Evolutionary conservation across 108 stramenopile species (phyloP), one percentile per base, ranked within the genome.

Genomic region (Pseudonitzschia pungens): DNA sequence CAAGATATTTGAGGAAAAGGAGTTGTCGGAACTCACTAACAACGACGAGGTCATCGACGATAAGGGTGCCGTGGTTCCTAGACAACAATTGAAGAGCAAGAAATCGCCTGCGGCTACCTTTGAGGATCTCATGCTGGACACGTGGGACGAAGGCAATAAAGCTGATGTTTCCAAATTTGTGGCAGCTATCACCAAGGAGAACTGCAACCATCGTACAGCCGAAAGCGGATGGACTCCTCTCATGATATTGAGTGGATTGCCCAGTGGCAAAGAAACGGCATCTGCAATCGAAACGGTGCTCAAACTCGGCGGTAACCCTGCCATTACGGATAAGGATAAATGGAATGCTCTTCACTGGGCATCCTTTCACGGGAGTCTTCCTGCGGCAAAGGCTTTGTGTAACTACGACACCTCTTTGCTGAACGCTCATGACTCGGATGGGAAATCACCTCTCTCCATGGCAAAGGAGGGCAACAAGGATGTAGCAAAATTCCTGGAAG

Each of bases 331-430:
- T 72, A 71, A 78, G 65, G 94, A 95, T 68, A 90, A 91, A 2
- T 95, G 94, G 94, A 95, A 87, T 71, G 81, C 92, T 36, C 74
- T 92, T 43, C 94, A 95, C 71, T 95, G 94, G 93, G 82, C 91
- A 21, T 90, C 89, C 15, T 95, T 91, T 64, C 92, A 92, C 57
- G 90, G 89, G 21, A 88, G 82, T 71, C 78, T 85, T 32, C 82
- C 86, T 27, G 88, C 85, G 29, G 94, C 91, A 55, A 86, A 74
- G 58, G 78, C 79, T 27, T 80, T 95, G n/a, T 33, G 77, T 26
- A 79, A 80, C 4, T 40, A 62, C 32, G 83, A 89, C 21, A 51
- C 70, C 4, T 73, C 78, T 16, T 69, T 91, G 54, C 69, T 85
- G 48, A 50, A 65, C 21, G 81, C 82, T 21, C 77, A 87, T 69